phyloP scores from a whole-genome alignment of 176 grass and related monocot genomes.

The sorghum (Sorghum bicolor) region DNA sequence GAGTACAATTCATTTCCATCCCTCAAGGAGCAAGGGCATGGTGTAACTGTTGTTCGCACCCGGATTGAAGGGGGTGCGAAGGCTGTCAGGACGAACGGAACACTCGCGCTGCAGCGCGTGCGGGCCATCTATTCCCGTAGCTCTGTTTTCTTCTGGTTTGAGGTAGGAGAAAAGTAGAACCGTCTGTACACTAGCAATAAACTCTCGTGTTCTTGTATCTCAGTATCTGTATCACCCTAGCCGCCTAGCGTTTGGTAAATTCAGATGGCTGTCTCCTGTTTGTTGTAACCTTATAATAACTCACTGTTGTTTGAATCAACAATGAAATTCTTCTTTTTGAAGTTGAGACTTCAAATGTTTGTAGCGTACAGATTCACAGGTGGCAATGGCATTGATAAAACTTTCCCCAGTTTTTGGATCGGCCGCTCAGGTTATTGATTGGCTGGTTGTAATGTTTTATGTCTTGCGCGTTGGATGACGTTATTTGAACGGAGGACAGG shows the following conservation, averaged over 20 bases:
- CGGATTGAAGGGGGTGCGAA: conserved; percentile 91
- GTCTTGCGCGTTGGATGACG: background rate
- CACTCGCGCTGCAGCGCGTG: conserved; percentile 65
- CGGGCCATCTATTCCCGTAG: conserved; percentile 83
- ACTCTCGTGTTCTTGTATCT: background rate
- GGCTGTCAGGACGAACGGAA: conserved; percentile 73
- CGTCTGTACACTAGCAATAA: background rate
- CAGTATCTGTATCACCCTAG: background rate
- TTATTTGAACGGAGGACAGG: conserved; percentile 6
- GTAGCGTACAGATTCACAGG: background rate
- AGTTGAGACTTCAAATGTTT: background rate
- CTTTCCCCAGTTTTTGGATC: background rate
- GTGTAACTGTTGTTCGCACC: conserved; percentile 75
- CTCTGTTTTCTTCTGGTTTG: conserved; percentile 95
- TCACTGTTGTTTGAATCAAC: background rate
- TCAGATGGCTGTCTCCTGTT: background rate
- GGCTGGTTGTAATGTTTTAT: background rate
- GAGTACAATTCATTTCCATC: conserved; percentile 24
- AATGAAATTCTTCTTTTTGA: background rate
- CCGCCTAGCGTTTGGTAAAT: background rate
- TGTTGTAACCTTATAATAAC: conserved; percentile 21
- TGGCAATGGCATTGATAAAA: background rate
- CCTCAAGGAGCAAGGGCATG: conserved; percentile 49
- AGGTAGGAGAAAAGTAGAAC: conserved; percentile 59
- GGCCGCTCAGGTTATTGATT: background rate